phyloP scores from a whole-genome alignment of 352 stramenopile species.

The Aphanomyces invadans region DNA sequence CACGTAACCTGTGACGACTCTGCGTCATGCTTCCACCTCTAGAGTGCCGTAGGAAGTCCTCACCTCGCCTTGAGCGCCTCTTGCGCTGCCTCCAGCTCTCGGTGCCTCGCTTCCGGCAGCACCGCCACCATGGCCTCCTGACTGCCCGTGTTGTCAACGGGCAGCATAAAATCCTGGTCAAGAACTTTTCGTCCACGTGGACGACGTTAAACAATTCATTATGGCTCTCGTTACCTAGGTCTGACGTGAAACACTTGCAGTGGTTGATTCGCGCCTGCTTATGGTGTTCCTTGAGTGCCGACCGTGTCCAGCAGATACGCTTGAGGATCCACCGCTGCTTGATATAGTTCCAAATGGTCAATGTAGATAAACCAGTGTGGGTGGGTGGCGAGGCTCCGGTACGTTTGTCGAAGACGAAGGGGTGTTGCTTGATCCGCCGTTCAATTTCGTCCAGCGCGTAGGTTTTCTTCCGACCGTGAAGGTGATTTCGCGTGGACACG shows the following conservation, averaged over 20 bases:
- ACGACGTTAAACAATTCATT: constrained; percentile 8
- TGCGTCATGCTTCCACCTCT: not conserved
- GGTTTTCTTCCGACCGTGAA: not conserved
- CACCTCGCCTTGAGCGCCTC: not conserved
- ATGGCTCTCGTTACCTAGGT: not conserved
- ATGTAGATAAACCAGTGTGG: not conserved
- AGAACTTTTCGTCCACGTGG: not conserved
- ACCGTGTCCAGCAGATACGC: not conserved
- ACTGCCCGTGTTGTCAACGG: not conserved
- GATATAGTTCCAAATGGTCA: constrained; percentile 3
- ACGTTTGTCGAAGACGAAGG: not conserved
- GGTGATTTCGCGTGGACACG: not conserved
- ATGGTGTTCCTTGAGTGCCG: not conserved
- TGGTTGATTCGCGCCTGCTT: not conserved
- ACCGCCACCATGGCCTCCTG: not conserved
- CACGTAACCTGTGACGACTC: not conserved
- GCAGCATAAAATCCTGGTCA: not conserved
- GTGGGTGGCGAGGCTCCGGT: not conserved
- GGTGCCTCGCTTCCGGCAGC: not conserved
- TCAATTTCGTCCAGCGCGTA: not conserved
- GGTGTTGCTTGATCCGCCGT: not conserved
- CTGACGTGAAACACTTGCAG: not conserved
- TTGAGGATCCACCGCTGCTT: not conserved
- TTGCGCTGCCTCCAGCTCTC: not conserved
- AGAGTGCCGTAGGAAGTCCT: not conserved